Conservation (phyloP, 345 rosid species). For the Streptanthus diversifolius region DNA sequence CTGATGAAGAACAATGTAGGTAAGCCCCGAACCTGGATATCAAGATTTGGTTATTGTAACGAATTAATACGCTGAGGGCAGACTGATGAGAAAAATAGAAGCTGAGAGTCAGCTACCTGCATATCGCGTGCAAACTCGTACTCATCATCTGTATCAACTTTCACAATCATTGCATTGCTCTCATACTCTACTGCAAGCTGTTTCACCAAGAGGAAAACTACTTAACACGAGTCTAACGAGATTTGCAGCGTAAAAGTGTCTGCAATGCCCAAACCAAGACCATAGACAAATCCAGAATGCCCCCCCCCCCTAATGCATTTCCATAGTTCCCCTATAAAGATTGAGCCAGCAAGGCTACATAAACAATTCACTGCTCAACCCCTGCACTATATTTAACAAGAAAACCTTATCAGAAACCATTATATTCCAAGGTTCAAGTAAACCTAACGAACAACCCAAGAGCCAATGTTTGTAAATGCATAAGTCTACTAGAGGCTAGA, state of each 20-base stretch:
- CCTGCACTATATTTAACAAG: neutral
- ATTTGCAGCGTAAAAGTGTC: neutral
- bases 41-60: neutral
- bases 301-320: neutral
- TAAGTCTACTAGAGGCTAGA: neutral
- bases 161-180: constrained; percentile 71
- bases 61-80: neutral
- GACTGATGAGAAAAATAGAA: neutral
- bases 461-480: neutral
- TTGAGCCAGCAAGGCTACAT: neutral
- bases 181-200: constrained; percentile 94
- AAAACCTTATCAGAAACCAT: neutral
- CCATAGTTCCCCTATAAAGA: neutral
- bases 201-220: neutral
- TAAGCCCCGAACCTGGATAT: constrained; percentile 78
- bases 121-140: constrained; percentile 85
- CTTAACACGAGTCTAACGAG: neutral
- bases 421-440: neutral
- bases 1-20: constrained; percentile 84
- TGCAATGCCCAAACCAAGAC: constrained; percentile 8
- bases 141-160: constrained; percentile 89
- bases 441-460: neutral
- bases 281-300: neutral
- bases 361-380: neutral
- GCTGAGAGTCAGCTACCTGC: constrained; percentile 50